Percentiles rank a stretch among this genome's conserved stretches.
These are phyloP conservation scores for Endoconidiophora laricicola DNA, from an alignment of 2,329 filamentous ascomycete species.

Conservation along the genomic window DNA sequence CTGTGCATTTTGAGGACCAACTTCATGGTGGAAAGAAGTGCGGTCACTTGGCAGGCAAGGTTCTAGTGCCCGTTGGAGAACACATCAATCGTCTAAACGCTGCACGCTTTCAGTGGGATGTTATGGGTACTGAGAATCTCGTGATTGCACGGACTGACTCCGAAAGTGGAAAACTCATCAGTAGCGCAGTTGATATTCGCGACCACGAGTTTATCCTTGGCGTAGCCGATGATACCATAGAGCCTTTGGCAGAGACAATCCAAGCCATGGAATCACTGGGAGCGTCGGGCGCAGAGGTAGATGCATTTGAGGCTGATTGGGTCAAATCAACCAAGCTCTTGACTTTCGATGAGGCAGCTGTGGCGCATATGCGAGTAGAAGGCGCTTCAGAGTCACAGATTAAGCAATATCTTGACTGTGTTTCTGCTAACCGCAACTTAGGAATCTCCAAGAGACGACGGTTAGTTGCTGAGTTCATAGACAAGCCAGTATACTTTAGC, in stretches of 20 bases:
- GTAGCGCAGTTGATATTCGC: conserved; percentile 77
- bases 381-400: conserved; percentile 48
- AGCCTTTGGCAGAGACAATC: conserved; percentile 73
- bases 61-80: conserved; percentile 81
- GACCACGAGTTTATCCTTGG: conserved; percentile 97
- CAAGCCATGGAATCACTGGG: conserved; percentile 78
- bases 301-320: conserved; percentile 74
- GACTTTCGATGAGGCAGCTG: conserved; percentile 81
- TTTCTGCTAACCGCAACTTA: conserved; percentile 49
- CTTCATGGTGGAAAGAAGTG: conserved; percentile 97
- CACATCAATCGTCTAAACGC: conserved; percentile 92
- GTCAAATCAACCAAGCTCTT: conserved; percentile 71
- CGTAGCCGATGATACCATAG: conserved; percentile 53
- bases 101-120: conserved; percentile 90
- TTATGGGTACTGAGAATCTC: conserved; percentile 92
- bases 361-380: conserved; percentile 52
- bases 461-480: conserved; percentile 51
- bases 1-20: conserved; percentile 95
- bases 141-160: conserved; percentile 92
- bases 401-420: conserved; percentile 47
- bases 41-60: conserved; percentile 89
- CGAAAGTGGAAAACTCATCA: conserved; percentile 80
- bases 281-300: conserved; percentile 62
- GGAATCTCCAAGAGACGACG: conserved; percentile 62
- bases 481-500: conserved; percentile 58